These are phyloP conservation scores for Codiaeum variegatum DNA, from an alignment of 441 rosid genomes.

Conservation along the genomic window DNA sequence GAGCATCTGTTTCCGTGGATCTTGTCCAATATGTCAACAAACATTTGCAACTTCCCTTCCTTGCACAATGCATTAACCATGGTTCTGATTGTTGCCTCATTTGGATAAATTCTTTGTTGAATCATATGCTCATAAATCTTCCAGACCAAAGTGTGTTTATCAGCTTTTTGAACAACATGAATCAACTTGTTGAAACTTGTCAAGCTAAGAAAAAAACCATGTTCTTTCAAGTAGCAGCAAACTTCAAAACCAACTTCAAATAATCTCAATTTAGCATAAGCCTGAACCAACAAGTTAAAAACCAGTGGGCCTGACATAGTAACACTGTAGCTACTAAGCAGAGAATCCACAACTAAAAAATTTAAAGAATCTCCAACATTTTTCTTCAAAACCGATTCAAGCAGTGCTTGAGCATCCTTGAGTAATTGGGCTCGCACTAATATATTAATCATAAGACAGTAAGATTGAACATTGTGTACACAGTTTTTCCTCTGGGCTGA, in stretches of 20 bases:
- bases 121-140: constrained; percentile 63
- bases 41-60: constrained; percentile 53
- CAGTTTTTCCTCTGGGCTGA: constrained; percentile 40
- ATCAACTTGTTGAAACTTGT: constrained; percentile 50
- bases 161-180: constrained; percentile 54
- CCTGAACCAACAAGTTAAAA: constrained; percentile 65
- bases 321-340: constrained; percentile 42
- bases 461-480: constrained; percentile 46
- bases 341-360: constrained; percentile 39
- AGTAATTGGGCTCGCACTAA: constrained; percentile 49
- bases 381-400: constrained; percentile 49
- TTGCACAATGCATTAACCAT: constrained; percentile 66
- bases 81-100: constrained; percentile 38
- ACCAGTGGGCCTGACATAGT: constrained; percentile 44
- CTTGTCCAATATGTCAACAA: constrained; percentile 49
- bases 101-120: constrained; percentile 47
- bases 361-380: constrained; percentile 18
- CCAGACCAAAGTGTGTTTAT: constrained; percentile 48
- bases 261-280: constrained; percentile 55
- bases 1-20: constrained; percentile 64
- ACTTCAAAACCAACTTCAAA: constrained; percentile 51
- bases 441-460: constrained; percentile 54
- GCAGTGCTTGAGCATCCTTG: constrained; percentile 56
- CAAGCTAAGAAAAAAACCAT: constrained; percentile 51
- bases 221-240: constrained; percentile 41